Conservation (phyloP, 2,329 filamentous ascomycete genomes). For the Paecilomyces formosus region DNA sequence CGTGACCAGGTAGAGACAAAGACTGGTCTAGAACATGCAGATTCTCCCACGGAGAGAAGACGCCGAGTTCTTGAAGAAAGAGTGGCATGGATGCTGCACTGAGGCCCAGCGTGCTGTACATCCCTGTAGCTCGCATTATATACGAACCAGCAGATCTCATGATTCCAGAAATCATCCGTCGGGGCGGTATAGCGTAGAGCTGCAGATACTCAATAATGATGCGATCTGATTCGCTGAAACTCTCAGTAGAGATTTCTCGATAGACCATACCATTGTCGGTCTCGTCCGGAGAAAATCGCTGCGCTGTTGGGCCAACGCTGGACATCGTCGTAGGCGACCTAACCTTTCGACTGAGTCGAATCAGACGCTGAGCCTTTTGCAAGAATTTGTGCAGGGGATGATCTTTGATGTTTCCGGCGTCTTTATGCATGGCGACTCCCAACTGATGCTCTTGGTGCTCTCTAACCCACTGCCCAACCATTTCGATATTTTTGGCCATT, state of each 20-base stretch:
- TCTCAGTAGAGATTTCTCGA: constrained; percentile 24
- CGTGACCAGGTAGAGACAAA: constrained; percentile 44
- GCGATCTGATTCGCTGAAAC: constrained; percentile 44
- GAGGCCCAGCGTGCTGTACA: constrained; percentile 43
- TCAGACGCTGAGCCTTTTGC: constrained; percentile 35
- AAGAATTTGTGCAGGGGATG: constrained; percentile 38
- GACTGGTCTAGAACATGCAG: constrained; percentile 43
- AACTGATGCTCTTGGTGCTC: constrained; percentile 37
- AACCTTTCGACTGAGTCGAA: constrained; percentile 32
- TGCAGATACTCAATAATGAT: constrained; percentile 51
- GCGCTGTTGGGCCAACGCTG: constrained; percentile 33
- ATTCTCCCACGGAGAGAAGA: constrained; percentile 53
- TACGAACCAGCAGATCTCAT: constrained; percentile 46
- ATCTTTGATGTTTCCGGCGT: constrained; percentile 14
- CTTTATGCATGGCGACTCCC: constrained; percentile 17
- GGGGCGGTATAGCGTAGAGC: constrained; percentile 40
- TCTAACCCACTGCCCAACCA: constrained; percentile 50
- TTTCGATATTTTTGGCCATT: constrained; percentile 41
- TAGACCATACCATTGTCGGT: constrained; percentile 19
- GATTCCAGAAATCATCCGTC: constrained; percentile 30
- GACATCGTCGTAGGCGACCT: constrained; percentile 37
- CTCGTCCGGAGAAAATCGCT: constrained; percentile 18
- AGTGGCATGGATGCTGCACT: constrained; percentile 34
- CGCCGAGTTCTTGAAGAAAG: constrained; percentile 56
- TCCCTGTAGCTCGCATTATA: constrained; percentile 48